Evolutionary conservation across 2,329 filamentous ascomycete genomes (phyloP), one percentile per base, ranked within the genome.

Genomic region (Zymoseptoria passerinii): DNA sequence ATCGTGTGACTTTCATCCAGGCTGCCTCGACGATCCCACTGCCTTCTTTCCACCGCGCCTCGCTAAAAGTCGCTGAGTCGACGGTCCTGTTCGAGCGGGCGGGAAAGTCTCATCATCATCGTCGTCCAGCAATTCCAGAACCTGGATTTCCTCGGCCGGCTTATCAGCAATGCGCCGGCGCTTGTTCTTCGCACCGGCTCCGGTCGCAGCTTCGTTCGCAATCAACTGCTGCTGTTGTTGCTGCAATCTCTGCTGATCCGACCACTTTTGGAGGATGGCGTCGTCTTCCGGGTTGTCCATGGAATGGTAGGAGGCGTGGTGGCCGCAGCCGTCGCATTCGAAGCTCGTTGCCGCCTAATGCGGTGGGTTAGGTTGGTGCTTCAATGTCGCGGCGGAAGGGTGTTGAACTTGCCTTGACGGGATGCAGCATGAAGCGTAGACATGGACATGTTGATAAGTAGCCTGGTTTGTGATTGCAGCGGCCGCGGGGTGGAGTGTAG

Each of bases 401-500:
- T 16, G 16, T 16, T 44, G 4, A 13, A n/a, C 18, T 53, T 66
- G 77, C 80, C 71, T 83, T 81, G 50, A 82, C 72, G 0, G 80
- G 80, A 68, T 82, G 80, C 6, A 81, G 68, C 80, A 83, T 83
- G 72, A 82, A 83, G 18, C 80, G 74, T 49, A 80, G 69, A 66
- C 80, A 83, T 4, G 80, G 73, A 63, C 80, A 83, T 54, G 70
- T 75, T 1, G 75, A 74, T 29, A 81, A 67, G 16, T 80, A 66
- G 23, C 74, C 75, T 2, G 71, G 69, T 62, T 79, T 81, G 71
- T 75, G 75, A 54, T 79, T 79, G 69, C 80, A 82, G 55, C 72
- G 73, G 28, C 80, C 80, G 48, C 77, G 76, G 5, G 80, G 79
- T 28, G 79, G 76, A 9, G 72, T 70, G 61, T 81, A 81, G 65